Evolutionary conservation across 1,284 basidiomycete species (phyloP).

Genomic region (Anthracocystis walkeri): DNA sequence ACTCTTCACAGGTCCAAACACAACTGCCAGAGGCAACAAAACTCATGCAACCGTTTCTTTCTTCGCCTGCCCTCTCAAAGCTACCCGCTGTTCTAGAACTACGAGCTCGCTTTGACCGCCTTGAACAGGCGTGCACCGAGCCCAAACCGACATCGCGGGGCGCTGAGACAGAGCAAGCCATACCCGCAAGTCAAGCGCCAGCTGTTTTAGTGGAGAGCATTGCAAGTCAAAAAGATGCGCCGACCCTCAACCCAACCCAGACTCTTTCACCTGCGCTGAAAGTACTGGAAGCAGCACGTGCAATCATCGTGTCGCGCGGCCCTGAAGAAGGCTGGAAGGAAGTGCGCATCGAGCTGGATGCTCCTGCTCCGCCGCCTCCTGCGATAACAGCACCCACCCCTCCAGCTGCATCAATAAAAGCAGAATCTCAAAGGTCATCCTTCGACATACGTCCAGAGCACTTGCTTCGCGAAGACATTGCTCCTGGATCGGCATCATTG

Average conservation of each 20-base stretch:
- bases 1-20: slow-evolving; percentile 8
- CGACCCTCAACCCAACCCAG: not conserved
- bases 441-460: slow-evolving; percentile 21
- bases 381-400: not conserved
- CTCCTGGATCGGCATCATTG: slow-evolving; percentile 19
- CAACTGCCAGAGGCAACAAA: slow-evolving; percentile 15
- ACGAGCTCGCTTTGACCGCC: slow-evolving; percentile 33
- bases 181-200: not conserved
- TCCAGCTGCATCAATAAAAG: not conserved
- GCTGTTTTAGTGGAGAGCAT: not conserved
- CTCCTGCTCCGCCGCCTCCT: slow-evolving; percentile 27
- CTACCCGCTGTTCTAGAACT: slow-evolving; percentile 39
- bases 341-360: slow-evolving; percentile 32
- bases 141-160: not conserved
- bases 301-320: slow-evolving; percentile 26
- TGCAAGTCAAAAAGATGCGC: not conserved
- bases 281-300: slow-evolving; percentile 35
- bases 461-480: slow-evolving; percentile 18
- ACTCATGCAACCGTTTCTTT: slow-evolving; percentile 17
- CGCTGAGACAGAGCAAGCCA: not conserved
- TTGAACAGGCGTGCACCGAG: slow-evolving; percentile 8
- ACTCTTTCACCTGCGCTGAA: slow-evolving; percentile 28
- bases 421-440: slow-evolving; percentile 17
- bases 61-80: slow-evolving; percentile 9
- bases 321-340: slow-evolving; percentile 43